These are phyloP conservation scores for Clitopilus passeckerianus DNA, from an alignment of 768 basidiomycete genomes.

Conservation along the genomic window DNA sequence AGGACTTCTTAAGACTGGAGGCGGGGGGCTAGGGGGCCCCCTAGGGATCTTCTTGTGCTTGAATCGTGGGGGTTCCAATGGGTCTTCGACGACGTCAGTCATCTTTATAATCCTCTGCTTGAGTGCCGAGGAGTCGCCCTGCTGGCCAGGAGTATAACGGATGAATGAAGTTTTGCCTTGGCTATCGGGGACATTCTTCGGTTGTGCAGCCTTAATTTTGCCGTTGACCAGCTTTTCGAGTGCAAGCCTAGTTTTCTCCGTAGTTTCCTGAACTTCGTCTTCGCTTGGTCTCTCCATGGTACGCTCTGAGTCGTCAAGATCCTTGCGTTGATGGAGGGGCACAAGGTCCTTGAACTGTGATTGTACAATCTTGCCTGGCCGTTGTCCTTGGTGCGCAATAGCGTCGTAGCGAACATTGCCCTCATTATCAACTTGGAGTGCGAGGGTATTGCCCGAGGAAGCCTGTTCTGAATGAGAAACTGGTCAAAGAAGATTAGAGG, in stretches of 20 bases:
- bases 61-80: conserved; percentile 93
- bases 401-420: conserved; percentile 97
- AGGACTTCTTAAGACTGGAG: conserved; percentile 91
- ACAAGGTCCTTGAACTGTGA: conserved; percentile 98
- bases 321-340: conserved; percentile 84
- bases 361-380: conserved; percentile 80
- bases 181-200: conserved; percentile 86
- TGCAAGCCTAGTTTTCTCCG: conserved; percentile 86
- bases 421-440: conserved; percentile 93
- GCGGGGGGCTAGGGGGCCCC: conserved; percentile 94
- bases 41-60: conserved; percentile 99
- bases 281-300: conserved; percentile 91
- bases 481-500: conserved; percentile 3
- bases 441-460: conserved; percentile 89
- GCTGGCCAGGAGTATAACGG: conserved; percentile 94
- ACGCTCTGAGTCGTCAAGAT: conserved; percentile 70
- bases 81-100: conserved; percentile 97
- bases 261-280: conserved; percentile 85
- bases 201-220: conserved; percentile 98
- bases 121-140: conserved; percentile 59
- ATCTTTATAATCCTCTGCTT: conserved; percentile 99
- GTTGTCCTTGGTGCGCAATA: conserved; percentile 93
- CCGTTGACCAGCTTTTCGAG: conserved; percentile 91
- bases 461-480: conserved; percentile 43
- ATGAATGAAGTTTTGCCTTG: conserved; percentile 87